Evolutionary conservation across 805 yeast genomes (phyloP).

Genomic region (Candida nitratophila): DNA sequence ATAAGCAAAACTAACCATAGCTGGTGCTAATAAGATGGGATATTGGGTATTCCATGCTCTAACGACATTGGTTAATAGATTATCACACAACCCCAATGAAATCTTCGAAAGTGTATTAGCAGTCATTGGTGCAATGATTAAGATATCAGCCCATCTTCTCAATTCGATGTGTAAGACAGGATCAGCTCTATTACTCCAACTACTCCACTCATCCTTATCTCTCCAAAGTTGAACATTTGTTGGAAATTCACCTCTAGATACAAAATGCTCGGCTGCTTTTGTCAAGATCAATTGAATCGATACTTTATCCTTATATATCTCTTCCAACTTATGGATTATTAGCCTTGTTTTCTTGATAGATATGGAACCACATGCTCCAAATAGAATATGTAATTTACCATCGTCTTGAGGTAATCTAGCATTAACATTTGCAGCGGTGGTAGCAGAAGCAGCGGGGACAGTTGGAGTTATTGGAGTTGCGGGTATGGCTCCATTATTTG

Average conservation of each 20-base stretch:
- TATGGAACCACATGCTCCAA: slow-evolving; percentile 55
- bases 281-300: slow-evolving; percentile 50
- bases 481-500: not conserved
- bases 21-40: slow-evolving; percentile 89
- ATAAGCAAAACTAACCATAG: slow-evolving; percentile 91
- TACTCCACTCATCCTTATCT: slow-evolving; percentile 50
- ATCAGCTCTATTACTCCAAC: slow-evolving; percentile 48
- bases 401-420: slow-evolving; percentile 43
- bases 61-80: slow-evolving; percentile 79
- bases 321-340: slow-evolving; percentile 44
- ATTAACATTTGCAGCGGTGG: slow-evolving; percentile 14
- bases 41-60: slow-evolving; percentile 94
- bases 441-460: not conserved
- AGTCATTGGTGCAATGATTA: slow-evolving; percentile 88
- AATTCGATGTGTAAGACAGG: slow-evolving; percentile 77
- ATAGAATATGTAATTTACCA: slow-evolving; percentile 46
- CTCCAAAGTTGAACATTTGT: slow-evolving; percentile 47
- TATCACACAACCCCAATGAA: slow-evolving; percentile 87
- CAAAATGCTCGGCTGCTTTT: slow-evolving; percentile 44
- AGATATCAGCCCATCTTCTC: slow-evolving; percentile 93
- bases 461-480: not conserved
- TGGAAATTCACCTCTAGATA: slow-evolving; percentile 38
- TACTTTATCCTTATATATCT: slow-evolving; percentile 45
- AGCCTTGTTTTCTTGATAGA: slow-evolving; percentile 44
- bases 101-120: slow-evolving; percentile 91